These are phyloP conservation scores for Mucor sp. DNA, from an alignment of 371 early-diverging fungal species.

Conservation along the genomic window DNA sequence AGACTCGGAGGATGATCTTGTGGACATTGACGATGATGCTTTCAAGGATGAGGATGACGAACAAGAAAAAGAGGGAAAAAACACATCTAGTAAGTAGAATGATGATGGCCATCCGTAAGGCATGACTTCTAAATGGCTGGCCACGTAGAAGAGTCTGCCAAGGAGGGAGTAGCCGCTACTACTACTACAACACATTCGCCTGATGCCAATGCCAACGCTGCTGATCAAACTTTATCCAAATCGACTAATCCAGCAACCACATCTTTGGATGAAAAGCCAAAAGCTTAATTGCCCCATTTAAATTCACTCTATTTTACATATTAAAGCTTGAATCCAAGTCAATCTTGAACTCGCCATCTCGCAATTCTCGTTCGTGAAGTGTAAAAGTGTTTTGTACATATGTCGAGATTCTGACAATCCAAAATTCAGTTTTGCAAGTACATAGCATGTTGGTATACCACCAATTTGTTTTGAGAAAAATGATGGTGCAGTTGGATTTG, in stretches of 20 bases:
- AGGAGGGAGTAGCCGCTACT: not conserved
- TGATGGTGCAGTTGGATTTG: no score
- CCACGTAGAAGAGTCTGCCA: not conserved
- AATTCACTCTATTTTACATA: not conserved
- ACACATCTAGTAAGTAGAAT: not conserved
- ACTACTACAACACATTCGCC: not conserved
- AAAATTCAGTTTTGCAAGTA: no score
- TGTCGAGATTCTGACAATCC: no score
- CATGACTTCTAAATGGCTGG: no score
- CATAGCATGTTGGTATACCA: no score
- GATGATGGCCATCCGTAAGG: no score
- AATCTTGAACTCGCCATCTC: no score
- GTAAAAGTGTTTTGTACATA: no score
- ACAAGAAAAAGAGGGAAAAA: not conserved
- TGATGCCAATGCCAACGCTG: not conserved
- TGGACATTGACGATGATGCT: constrained; percentile 11
- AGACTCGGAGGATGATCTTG: constrained; percentile 16
- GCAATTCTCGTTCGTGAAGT: no score
- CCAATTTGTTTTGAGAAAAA: no score
- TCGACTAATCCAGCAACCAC: not conserved
- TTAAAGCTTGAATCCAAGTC: not conserved
- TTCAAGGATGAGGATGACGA: constrained; percentile 5
- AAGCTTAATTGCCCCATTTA: not conserved
- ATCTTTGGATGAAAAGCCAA: not conserved
- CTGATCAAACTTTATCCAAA: not conserved